Conservation (phyloP, 2,329 filamentous ascomycete genomes). For the Tolypocladium sp. region DNA sequence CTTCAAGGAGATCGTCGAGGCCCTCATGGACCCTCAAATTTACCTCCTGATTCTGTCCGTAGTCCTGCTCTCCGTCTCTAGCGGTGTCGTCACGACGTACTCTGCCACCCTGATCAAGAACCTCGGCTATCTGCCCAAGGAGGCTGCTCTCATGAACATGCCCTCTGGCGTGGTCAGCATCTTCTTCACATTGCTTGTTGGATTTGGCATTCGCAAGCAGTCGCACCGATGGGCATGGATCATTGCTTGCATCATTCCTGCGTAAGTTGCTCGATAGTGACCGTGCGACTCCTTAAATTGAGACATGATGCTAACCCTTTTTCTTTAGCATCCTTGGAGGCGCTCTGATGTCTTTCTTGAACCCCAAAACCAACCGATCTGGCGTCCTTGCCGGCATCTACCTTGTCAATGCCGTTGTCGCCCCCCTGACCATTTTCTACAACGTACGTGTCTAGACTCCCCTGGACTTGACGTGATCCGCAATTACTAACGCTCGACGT, state of each 20-base stretch:
- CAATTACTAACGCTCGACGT: not conserved
- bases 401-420: slow-evolving; percentile 39
- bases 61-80: slow-evolving; percentile 39
- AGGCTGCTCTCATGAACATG: slow-evolving; percentile 44
- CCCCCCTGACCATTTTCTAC: slow-evolving; percentile 35
- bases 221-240: slow-evolving; percentile 43
- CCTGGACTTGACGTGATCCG: not conserved
- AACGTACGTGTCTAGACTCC: slow-evolving; percentile 18
- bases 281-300: not conserved
- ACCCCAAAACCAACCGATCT: slow-evolving; percentile 29
- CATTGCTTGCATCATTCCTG: slow-evolving; percentile 36
- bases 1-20: slow-evolving; percentile 40
- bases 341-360: slow-evolving; percentile 42
- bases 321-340: slow-evolving; percentile 33
- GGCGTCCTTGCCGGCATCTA: slow-evolving; percentile 41
- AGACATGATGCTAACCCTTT: not conserved
- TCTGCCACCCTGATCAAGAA: slow-evolving; percentile 42
- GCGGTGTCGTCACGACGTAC: slow-evolving; percentile 45
- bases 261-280: slow-evolving; percentile 17
- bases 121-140: slow-evolving; percentile 34
- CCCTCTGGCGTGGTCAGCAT: slow-evolving; percentile 44
- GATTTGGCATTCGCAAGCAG: slow-evolving; percentile 34
- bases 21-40: slow-evolving; percentile 40
- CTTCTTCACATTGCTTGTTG: slow-evolving; percentile 38
- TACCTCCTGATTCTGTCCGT: slow-evolving; percentile 40